These are phyloP conservation scores for Candida ovalis DNA, from an alignment of 805 yeast genomes.

Conservation along the genomic window DNA sequence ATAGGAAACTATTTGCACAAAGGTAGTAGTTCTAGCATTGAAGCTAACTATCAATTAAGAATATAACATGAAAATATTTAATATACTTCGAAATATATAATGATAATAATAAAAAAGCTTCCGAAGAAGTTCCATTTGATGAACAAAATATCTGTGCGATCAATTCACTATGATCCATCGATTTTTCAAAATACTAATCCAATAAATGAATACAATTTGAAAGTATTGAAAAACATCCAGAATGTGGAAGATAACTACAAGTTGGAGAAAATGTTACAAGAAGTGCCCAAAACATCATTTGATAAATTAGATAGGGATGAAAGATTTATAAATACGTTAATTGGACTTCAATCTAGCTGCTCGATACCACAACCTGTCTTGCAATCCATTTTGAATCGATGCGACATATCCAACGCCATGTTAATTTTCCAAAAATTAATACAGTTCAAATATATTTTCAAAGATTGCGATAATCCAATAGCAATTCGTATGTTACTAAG, in stretches of 20 bases:
- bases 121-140: background rate
- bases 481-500: slow-evolving; percentile 6
- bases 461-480: background rate
- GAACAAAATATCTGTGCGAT: background rate
- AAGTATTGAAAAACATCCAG: background rate
- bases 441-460: slow-evolving; percentile 7
- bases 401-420: background rate
- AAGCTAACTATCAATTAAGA: background rate
- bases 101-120: background rate
- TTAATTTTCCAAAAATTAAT: slow-evolving; percentile 8
- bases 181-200: background rate
- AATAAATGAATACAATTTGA: background rate
- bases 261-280: background rate
- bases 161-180: background rate
- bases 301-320: background rate
- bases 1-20: no score
- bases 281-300: background rate
- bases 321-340: background rate
- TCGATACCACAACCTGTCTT: background rate
- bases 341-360: background rate
- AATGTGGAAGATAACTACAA: background rate
- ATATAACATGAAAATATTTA: background rate
- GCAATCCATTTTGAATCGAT: background rate
- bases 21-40: no score
- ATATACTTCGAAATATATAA: background rate